Percentiles rank a stretch among this genome's conserved stretches.
Conservation (phyloP, 257 asterid genomes). For the Jasminum sambac region DNA sequence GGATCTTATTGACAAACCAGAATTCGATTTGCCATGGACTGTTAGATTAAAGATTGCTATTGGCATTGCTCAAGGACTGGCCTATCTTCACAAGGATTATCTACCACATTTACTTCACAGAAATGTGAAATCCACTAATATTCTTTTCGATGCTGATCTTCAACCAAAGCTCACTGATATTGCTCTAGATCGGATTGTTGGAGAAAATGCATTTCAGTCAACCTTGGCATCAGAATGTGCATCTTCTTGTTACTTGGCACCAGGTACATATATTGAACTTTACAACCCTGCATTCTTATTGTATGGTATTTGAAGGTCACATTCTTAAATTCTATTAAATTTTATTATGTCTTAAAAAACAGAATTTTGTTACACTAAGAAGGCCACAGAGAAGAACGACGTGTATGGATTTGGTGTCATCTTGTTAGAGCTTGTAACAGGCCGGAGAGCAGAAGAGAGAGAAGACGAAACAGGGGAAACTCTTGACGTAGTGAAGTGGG, state of each 20-base stretch:
- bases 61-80: conserved; percentile 82
- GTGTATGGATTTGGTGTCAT: conserved; percentile 72
- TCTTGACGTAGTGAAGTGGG: conserved; percentile 74
- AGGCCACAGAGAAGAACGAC: conserved; percentile 64
- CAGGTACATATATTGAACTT: conserved; percentile 45
- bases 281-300: neutral
- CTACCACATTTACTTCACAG: conserved; percentile 69
- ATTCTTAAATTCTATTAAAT: neutral
- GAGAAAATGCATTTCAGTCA: conserved; percentile 54
- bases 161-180: conserved; percentile 80
- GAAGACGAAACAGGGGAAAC: conserved; percentile 34
- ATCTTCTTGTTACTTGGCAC: conserved; percentile 72
- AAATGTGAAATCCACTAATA: conserved; percentile 66
- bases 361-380: conserved; percentile 70
- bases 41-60: conserved; percentile 62
- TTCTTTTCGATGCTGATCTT: conserved; percentile 69
- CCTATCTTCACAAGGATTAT: conserved; percentile 78
- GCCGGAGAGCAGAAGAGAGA: conserved; percentile 49
- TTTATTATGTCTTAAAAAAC: neutral
- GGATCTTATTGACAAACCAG: conserved; percentile 51
- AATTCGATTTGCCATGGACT: conserved; percentile 56
- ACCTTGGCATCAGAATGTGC: conserved; percentile 51
- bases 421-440: conserved; percentile 75
- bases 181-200: conserved; percentile 61
- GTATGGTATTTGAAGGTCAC: neutral